Evolutionary conservation across 768 basidiomycete species (phyloP), one percentile per base, ranked within the genome.

Genomic region (Lactarius akahatsu): DNA sequence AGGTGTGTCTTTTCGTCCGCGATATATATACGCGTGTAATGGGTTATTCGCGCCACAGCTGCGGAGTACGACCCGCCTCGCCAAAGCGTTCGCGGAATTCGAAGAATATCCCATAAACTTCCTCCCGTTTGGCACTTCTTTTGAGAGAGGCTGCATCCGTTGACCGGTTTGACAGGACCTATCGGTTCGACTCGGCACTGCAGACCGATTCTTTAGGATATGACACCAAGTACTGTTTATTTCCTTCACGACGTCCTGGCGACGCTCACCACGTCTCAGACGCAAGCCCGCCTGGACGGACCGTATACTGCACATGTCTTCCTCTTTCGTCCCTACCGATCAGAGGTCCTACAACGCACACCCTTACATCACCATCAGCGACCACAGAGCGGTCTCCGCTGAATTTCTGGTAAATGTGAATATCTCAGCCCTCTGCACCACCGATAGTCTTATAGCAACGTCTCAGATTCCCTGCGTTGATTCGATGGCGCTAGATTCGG

Each of bases 231-330:
- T 90, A 61, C 61, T 79, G 62, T 71, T 6, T 23, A 71, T 23
- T 23, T 41, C 40, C 23, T 47, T 40, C 26, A 38, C 11, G n/a
- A 41, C 16, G 1, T 41, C 23, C 59, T 43, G 6, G 18, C 26
- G 16, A 16, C 57, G 59, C 36, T 59, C n/a, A 65, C 41, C 3
- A 18, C n/a, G 41, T 32, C 20, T 32, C 69, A 88, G 88, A 73
- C 89, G 92, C 45, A 89, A 87, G 72, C 92, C 92, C 16, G 92
- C 91, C 18, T 94, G 91, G 91, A 94, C 92, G 36, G 92, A 95
- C 74, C 86, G 92, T 6, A 82, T 95, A 23, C 76, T 93, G 54
- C 79, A 85, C 72, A 80, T 88, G 76, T 72, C 77, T 2, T 78
- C 76, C 28, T 73, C 74, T 32, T 73, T 69, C 30, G 77, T 80